Evolutionary conservation across 306 rosid genomes (phyloP).

Genomic region (Astragalus glycyphyllos): DNA sequence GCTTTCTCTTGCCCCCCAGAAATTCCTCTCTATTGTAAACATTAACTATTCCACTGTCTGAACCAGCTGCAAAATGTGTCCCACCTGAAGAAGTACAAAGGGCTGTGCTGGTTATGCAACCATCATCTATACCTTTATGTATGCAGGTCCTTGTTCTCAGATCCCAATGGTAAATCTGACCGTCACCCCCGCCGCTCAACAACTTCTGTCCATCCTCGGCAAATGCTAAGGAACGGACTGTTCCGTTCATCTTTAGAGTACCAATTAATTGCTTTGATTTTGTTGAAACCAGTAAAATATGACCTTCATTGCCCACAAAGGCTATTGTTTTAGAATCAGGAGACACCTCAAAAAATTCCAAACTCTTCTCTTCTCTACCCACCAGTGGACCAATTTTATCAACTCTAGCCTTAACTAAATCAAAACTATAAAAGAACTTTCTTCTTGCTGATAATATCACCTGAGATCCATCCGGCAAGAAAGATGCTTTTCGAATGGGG

Average conservation of each 20-base stretch:
- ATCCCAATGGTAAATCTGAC: constrained; percentile 96
- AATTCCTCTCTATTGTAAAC: constrained; percentile 48
- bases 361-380: constrained; percentile 94
- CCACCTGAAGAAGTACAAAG: constrained; percentile 42
- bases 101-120: constrained; percentile 41
- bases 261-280: constrained; percentile 84
- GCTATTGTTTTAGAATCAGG: constrained; percentile 87
- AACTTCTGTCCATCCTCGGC: constrained; percentile 73
- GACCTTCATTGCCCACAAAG: constrained; percentile 89
- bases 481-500: constrained; percentile 78
- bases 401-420: constrained; percentile 76
- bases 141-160: constrained; percentile 78
- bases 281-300: constrained; percentile 83
- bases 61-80: constrained; percentile 48
- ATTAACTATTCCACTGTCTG: constrained; percentile 46
- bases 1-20: constrained; percentile 50
- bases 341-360: constrained; percentile 87
- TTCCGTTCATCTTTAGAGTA: constrained; percentile 94
- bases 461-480: constrained; percentile 91
- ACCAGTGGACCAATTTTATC: constrained; percentile 88
- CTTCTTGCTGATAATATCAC: constrained; percentile 85
- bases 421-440: constrained; percentile 77
- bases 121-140: constrained; percentile 56
- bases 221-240: constrained; percentile 78
- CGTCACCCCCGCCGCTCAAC: constrained; percentile 86